A percentile compares a stretch with the other conserved stretches of the same genome.
phyloP scores from a whole-genome alignment of 2,329 filamentous ascomycete species.

The Teratosphaeria viscida region DNA sequence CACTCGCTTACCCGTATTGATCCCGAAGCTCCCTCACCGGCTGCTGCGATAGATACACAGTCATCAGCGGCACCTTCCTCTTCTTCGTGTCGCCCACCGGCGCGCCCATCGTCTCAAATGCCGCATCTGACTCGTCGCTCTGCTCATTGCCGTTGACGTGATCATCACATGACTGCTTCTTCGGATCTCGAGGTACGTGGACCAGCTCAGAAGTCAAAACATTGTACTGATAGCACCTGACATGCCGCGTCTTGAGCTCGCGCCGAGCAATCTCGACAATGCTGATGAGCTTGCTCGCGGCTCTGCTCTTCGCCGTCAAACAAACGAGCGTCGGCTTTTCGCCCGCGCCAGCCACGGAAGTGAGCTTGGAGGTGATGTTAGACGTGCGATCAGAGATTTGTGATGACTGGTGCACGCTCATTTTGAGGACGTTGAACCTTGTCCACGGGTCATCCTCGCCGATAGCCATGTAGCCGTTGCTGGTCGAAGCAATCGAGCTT shows the following conservation, averaged over 20 bases:
- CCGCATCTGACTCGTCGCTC: constrained; percentile 17
- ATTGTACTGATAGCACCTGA: constrained; percentile 33
- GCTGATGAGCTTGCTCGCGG: constrained; percentile 55
- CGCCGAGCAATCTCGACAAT: constrained; percentile 51
- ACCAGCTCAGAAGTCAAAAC: constrained; percentile 16
- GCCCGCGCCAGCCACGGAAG: not conserved
- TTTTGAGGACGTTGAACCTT: constrained; percentile 15
- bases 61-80: constrained; percentile 45
- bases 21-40: constrained; percentile 47
- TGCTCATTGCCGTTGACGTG: constrained; percentile 3
- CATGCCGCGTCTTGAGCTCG: constrained; percentile 33
- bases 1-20: constrained; percentile 29
- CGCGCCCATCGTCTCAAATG: constrained; percentile 19
- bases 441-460: constrained; percentile 9
- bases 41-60: constrained; percentile 47
- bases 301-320: constrained; percentile 28
- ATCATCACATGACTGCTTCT: not conserved
- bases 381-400: constrained; percentile 22
- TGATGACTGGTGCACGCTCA: constrained; percentile 19
- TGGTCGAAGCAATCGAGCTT: not conserved
- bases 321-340: constrained; percentile 26
- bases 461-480: constrained; percentile 8
- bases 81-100: constrained; percentile 37
- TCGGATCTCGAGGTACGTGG: constrained; percentile 13
- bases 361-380: constrained; percentile 15